Evolutionary conservation across 345 rosid genomes (phyloP).

Genomic region (Luvunga scandens): DNA sequence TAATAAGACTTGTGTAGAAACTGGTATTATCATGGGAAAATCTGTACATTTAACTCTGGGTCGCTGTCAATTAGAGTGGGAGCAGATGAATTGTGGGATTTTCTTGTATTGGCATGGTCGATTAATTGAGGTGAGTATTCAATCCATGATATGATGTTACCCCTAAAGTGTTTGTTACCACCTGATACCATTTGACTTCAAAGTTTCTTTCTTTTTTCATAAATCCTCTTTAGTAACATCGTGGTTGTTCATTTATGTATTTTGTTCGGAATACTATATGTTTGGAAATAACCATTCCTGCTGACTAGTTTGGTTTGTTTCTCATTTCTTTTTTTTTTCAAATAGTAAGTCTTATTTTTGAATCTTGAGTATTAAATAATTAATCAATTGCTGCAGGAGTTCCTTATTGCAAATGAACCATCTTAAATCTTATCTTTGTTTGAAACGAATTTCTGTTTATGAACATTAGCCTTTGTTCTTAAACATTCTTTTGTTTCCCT

Average conservation of each 20-base stretch:
- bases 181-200: background rate
- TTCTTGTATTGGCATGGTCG: slow-evolving; percentile 42
- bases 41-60: slow-evolving; percentile 30
- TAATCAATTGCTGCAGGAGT: background rate
- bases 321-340: background rate
- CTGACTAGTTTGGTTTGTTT: background rate
- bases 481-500: background rate
- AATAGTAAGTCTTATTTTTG: background rate
- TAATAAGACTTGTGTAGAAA: slow-evolving; percentile 18
- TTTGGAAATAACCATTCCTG: background rate
- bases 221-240: background rate
- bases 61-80: slow-evolving; percentile 37
- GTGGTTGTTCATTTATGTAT: background rate
- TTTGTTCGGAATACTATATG: background rate
- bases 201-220: background rate
- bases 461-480: background rate
- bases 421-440: background rate
- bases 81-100: slow-evolving; percentile 33
- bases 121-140: slow-evolving; percentile 31
- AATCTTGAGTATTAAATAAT: background rate
- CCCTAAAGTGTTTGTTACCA: background rate
- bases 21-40: slow-evolving; percentile 23
- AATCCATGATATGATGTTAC: background rate
- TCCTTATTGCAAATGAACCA: background rate
- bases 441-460: background rate